phyloP scores from a whole-genome alignment of 2,329 filamentous ascomycete genomes.

The Penicillium sp. region DNA sequence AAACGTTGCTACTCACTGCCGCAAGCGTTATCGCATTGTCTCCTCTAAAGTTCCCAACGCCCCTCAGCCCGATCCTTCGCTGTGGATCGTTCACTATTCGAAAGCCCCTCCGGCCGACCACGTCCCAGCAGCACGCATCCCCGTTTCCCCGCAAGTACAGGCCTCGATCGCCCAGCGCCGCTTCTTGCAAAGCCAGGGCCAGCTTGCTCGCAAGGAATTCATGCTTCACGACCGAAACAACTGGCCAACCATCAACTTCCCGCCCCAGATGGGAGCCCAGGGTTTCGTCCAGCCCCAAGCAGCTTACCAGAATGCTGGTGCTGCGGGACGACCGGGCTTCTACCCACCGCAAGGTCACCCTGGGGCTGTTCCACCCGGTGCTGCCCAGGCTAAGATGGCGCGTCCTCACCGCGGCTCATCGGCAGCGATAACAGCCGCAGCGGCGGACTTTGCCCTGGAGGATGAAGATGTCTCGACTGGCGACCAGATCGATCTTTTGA shows the following conservation, averaged over 20 bases:
- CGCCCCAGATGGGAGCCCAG: constrained; percentile 52
- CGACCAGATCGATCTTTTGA: constrained; percentile 86
- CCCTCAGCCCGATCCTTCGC: constrained; percentile 70
- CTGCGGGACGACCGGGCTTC: constrained; percentile 38
- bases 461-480: constrained; percentile 86
- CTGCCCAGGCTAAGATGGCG: constrained; percentile 33
- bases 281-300: constrained; percentile 52
- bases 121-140: constrained; percentile 63
- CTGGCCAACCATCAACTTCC: constrained; percentile 82
- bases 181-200: constrained; percentile 69
- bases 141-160: constrained; percentile 42
- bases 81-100: constrained; percentile 92
- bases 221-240: constrained; percentile 86
- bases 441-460: constrained; percentile 59
- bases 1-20: constrained; percentile 69
- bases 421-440: constrained; percentile 33
- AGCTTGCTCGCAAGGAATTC: constrained; percentile 86
- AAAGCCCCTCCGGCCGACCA: constrained; percentile 71
- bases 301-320: constrained; percentile 37
- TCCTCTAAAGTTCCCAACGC: constrained; percentile 68
- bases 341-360: constrained; percentile 33
- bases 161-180: constrained; percentile 49
- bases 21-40: constrained; percentile 81
- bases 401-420: constrained; percentile 47
- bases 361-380: constrained; percentile 25